These are phyloP conservation scores for Verticillium longisporum DNA, from an alignment of 2,329 filamentous ascomycete genomes.

Conservation along the genomic window DNA sequence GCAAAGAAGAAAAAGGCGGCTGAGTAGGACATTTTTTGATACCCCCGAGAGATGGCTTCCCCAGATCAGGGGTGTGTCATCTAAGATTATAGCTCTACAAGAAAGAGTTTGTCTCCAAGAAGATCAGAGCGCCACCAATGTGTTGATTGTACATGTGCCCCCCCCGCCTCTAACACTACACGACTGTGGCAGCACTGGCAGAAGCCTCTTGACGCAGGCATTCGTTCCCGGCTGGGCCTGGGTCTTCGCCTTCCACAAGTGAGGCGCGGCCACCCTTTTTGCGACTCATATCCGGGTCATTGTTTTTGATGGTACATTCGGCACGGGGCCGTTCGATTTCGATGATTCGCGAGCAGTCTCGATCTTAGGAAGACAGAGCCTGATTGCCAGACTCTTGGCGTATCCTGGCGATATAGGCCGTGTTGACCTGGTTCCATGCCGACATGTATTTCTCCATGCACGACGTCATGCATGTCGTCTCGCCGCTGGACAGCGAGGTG, in stretches of 20 bases:
- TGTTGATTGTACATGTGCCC: background rate
- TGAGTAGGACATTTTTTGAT: conserved; percentile 12
- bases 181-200: background rate
- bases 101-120: background rate
- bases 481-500: conserved; percentile 56
- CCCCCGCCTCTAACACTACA: background rate
- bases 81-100: background rate
- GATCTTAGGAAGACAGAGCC: background rate
- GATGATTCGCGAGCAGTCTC: background rate
- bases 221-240: background rate
- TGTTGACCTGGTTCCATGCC: conserved; percentile 69
- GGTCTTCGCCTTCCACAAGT: background rate
- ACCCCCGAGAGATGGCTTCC: background rate
- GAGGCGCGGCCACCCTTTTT: background rate
- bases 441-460: conserved; percentile 85
- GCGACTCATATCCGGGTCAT: background rate
- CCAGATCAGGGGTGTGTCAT: background rate
- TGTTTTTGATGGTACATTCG: background rate
- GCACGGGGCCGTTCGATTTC: background rate
- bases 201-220: background rate
- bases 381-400: conserved; percentile 46
- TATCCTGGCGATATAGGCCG: conserved; percentile 57
- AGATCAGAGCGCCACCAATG: background rate
- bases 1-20: conserved; percentile 46
- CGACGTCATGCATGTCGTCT: conserved; percentile 63